Conservation (phyloP, 2,329 filamentous ascomycete genomes). For the Clarireedia homoeocarpa region DNA sequence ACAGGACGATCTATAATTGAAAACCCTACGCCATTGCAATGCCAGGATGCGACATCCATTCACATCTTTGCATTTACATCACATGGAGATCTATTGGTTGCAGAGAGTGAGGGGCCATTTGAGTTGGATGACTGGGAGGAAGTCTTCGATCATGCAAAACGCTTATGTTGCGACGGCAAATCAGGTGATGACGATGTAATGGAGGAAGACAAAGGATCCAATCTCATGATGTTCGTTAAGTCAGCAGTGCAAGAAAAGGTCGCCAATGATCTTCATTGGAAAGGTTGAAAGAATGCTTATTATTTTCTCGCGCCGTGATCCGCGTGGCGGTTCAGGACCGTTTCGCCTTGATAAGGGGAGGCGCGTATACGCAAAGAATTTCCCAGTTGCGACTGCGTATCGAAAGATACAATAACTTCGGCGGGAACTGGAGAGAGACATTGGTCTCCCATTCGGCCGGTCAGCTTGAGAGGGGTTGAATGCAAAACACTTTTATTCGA, state of each 20-base stretch:
- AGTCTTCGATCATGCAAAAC: conserved; percentile 56
- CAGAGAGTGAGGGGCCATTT: conserved; percentile 77
- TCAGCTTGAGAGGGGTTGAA: background rate
- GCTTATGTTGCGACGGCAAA: conserved; percentile 50
- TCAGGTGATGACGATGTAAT: conserved; percentile 19
- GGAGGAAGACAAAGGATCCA: conserved; percentile 32
- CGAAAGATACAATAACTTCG: background rate
- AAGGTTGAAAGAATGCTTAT: conserved; percentile 28
- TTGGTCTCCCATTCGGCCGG: background rate
- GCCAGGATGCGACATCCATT: conserved; percentile 57
- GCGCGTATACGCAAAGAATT: background rate
- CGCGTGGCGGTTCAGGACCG: background rate
- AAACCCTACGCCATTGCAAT: conserved; percentile 56
- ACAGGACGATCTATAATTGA: conserved; percentile 38
- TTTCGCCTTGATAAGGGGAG: conserved; percentile 1
- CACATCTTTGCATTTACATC: conserved; percentile 84
- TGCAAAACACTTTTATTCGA: background rate
- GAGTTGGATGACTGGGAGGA: conserved; percentile 67
- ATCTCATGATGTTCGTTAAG: conserved; percentile 53
- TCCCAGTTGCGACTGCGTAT: background rate
- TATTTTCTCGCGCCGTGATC: conserved; percentile 7
- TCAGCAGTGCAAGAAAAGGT: conserved; percentile 52
- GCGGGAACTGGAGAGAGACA: background rate
- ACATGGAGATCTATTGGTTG: conserved; percentile 62
- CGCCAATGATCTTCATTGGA: conserved; percentile 48